Conservation (phyloP, 768 basidiomycete genomes). For the Russula brevipes region DNA sequence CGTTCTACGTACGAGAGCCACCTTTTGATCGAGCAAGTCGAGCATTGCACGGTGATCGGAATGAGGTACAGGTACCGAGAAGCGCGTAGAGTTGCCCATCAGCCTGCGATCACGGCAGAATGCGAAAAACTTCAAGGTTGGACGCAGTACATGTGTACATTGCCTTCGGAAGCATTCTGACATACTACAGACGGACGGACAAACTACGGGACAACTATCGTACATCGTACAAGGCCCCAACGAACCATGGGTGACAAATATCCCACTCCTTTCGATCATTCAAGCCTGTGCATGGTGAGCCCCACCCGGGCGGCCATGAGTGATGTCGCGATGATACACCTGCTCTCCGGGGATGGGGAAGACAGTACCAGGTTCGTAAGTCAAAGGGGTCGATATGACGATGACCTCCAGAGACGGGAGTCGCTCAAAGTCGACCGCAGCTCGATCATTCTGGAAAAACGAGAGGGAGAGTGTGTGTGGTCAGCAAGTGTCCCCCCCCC, state of each 20-base stretch:
- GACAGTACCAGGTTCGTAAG: background rate
- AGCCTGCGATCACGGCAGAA: too few relatives aligned
- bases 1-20: too few relatives aligned
- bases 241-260: background rate
- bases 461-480: background rate
- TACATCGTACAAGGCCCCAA: background rate
- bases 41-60: too few relatives aligned
- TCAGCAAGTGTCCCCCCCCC: too few relatives aligned
- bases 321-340: slow-evolving; percentile 15
- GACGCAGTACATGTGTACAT: background rate
- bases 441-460: slow-evolving; percentile 1
- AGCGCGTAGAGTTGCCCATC: too few relatives aligned
- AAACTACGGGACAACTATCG: background rate
- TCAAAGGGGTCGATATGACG: slow-evolving; percentile 10
- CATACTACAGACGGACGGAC: background rate
- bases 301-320: slow-evolving; percentile 11
- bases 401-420: slow-evolving; percentile 22
- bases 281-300: slow-evolving; percentile 1
- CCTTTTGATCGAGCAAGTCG: too few relatives aligned
- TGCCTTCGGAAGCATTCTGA: background rate
- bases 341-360: slow-evolving; percentile 17
- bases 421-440: background rate
- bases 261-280: background rate
- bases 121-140: too few relatives aligned
- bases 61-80: too few relatives aligned